Base-by-base conservation (phyloP, 345 rosid species). In the Citrus sp. region DNA sequence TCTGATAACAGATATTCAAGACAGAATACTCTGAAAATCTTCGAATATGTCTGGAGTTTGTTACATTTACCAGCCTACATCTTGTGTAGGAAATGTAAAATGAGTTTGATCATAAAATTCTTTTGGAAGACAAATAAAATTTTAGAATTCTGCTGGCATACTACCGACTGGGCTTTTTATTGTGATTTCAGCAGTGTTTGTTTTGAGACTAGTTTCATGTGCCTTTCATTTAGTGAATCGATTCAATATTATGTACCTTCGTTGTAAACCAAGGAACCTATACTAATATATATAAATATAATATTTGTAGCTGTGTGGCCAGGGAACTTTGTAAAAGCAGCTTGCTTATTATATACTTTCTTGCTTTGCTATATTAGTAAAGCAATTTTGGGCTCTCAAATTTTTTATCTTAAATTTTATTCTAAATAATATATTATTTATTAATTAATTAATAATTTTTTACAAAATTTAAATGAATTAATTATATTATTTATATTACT, bases 1-100 rank as follows among this genome's bases (percentile, higher is more conserved):
- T 55, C 84, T 96, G 69, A 88, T 96, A 9, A 83, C 89, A 2
- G 99, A 96, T 82, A 89, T 96, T 70, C 98, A 95, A 79, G 99
- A 96, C 82, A 88, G 97, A 85, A 86, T 94, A 80, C 93, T 94
- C 72, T 94, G 42, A 66, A 80, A 77, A 90, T 79, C 49, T 54
- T 35, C 42, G 6, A 25, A 13, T 28, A 35, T 58, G 2, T 66
- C 55, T 65, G 38, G 49, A 61, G 34, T 68, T 62, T 68, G 73
- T 68, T 38, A 46, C 54, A 40, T 80, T 66, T 73, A 58, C 82
- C 67, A 46, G 81, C 78, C 86, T 59, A 27, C 58, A 42, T 80
- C 22, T 66, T 78, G 34, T 80, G 77, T 74, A 69, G 79, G 70
- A 79, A 74, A 80, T 73, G 75, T 77, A 84, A 80, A 80, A 70